A percentile compares a stretch with the other conserved stretches of the same genome.
Evolutionary conservation across 2,329 filamentous ascomycete species (phyloP).

Genomic region (Pyrenophora tritici-repentis): DNA sequence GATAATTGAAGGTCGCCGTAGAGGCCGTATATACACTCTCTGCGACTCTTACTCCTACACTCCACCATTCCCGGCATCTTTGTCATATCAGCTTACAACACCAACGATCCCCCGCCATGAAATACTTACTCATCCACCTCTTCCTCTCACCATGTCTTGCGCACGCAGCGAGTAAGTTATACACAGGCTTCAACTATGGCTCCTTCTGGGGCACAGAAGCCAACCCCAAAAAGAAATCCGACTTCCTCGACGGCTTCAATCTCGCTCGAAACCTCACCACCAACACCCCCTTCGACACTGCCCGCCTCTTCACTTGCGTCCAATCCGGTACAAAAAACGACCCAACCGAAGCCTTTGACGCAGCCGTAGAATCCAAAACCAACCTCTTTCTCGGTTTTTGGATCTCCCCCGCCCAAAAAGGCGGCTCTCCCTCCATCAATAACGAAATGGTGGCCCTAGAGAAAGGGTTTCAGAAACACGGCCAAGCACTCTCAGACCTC

Average conservation of each 20-base stretch:
- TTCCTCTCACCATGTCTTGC: slow-evolving; percentile 8
- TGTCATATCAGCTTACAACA: not conserved
- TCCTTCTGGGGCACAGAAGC: slow-evolving; percentile 26
- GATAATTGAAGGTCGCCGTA: not conserved
- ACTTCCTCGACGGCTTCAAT: slow-evolving; percentile 32
- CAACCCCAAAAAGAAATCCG: slow-evolving; percentile 26
- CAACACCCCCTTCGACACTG: slow-evolving; percentile 66
- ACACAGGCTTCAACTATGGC: slow-evolving; percentile 39
- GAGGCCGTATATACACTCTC: too few relatives aligned
- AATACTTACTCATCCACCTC: not conserved
- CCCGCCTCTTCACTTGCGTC: slow-evolving; percentile 72
- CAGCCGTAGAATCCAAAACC: slow-evolving; percentile 40
- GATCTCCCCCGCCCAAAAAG: slow-evolving; percentile 18
- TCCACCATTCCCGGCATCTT: not conserved
- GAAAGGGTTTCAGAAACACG: slow-evolving; percentile 39
- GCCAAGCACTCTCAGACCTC: slow-evolving; percentile 57
- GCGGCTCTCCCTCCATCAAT: slow-evolving; percentile 50
- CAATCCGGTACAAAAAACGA: slow-evolving; percentile 50
- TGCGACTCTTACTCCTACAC: not conserved
- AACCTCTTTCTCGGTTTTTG: slow-evolving; percentile 43
- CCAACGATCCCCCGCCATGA: slow-evolving; percentile 8
- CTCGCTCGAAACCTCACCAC: slow-evolving; percentile 28
- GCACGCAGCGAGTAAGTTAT: slow-evolving; percentile 19
- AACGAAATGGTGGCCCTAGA: slow-evolving; percentile 39
- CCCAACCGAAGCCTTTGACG: slow-evolving; percentile 58